Evolutionary conservation across 139 green algal genomes (phyloP).

Genomic region (Chlamydomonas sp.): DNA sequence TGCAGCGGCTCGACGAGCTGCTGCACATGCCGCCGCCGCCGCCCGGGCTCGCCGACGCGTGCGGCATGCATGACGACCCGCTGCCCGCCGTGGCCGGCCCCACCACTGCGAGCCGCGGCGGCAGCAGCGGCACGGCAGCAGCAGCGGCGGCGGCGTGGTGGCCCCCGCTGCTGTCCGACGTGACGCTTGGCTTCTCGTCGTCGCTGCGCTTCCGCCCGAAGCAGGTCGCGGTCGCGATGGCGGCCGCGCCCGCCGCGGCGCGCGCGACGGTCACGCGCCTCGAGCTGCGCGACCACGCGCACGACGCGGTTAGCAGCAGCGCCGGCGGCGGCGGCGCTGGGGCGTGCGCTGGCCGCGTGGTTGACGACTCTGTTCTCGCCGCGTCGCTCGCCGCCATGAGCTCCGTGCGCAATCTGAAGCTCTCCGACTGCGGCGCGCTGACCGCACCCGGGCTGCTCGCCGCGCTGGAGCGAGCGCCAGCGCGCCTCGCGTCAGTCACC

Average conservation of each 20-base stretch:
- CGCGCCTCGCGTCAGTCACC: not conserved
- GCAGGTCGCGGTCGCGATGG: conserved; percentile 3
- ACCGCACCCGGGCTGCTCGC: not conserved
- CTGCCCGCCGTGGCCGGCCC: too few relatives aligned
- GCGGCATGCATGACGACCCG: too few relatives aligned
- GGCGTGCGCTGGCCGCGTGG: conserved; percentile 8
- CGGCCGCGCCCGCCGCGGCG: not conserved
- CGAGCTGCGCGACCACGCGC: not conserved
- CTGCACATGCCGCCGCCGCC: conserved; percentile 4
- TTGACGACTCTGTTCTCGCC: conserved; percentile 8
- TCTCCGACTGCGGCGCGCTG: not conserved
- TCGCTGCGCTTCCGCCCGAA: conserved; percentile 8
- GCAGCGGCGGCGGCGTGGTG: not conserved
- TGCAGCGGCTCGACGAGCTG: conserved; percentile 10
- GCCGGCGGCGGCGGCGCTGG: too few relatives aligned
- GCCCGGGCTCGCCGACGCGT: not conserved
- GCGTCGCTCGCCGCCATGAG: not conserved
- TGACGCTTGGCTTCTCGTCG: conserved; percentile 3
- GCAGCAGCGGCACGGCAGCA: not conserved
- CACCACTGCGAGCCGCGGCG: too few relatives aligned
- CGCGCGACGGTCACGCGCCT: not conserved
- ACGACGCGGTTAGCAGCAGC: too few relatives aligned
- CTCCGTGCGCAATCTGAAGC: not conserved
- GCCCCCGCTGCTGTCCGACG: not conserved
- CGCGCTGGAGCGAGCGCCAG: not conserved